Percentiles rank a stretch among this genome's conserved stretches.
Evolutionary conservation across 768 basidiomycete genomes (phyloP).

Genomic region (Suillus decipiens): DNA sequence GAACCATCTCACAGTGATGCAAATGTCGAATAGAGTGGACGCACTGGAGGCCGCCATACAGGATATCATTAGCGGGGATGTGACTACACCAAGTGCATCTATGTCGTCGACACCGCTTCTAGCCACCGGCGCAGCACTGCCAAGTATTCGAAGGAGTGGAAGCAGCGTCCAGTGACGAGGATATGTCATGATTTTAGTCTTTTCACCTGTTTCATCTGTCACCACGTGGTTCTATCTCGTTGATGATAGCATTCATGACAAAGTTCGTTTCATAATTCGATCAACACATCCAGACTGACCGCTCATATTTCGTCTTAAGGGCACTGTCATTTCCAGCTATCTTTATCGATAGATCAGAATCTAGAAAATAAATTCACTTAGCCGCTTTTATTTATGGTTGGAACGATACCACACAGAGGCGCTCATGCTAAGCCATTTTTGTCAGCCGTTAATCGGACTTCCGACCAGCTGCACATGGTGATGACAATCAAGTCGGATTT

Average conservation of each 20-base stretch:
- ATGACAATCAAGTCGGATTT: too few species aligned
- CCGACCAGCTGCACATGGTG: too few species aligned
- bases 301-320: neutral
- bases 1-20: constrained; percentile 61
- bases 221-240: neutral
- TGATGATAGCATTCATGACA: neutral
- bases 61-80: constrained; percentile 84
- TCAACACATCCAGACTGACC: neutral
- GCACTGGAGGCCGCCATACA: constrained; percentile 88
- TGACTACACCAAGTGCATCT: constrained; percentile 50
- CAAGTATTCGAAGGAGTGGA: constrained; percentile 45
- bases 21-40: constrained; percentile 92
- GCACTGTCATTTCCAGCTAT: too few species aligned
- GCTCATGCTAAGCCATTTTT: too few species aligned
- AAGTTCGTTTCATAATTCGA: neutral
- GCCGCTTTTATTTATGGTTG: too few species aligned
- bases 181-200: neutral
- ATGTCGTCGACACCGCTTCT: constrained; percentile 57
- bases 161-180: constrained; percentile 27
- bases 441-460: too few species aligned
- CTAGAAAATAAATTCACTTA: too few species aligned
- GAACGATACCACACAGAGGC: too few species aligned
- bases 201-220: neutral
- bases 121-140: constrained; percentile 27
- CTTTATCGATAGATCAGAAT: too few species aligned